Evolutionary conservation across 2,329 filamentous ascomycete species (phyloP), one percentile per base, ranked within the genome.

Genomic region (Dactylellina leptospora): DNA sequence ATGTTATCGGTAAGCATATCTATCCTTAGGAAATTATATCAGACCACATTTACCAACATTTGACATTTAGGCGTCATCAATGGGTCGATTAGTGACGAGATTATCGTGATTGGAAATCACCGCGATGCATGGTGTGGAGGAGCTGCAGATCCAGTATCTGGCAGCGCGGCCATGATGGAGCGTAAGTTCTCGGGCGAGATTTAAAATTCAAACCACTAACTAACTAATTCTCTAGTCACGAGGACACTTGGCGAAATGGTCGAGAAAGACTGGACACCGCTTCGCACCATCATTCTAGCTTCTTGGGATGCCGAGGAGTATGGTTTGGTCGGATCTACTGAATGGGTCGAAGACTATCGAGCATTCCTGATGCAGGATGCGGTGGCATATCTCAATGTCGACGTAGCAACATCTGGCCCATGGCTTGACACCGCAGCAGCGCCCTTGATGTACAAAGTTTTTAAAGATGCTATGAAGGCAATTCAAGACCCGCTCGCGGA

Each of bases 261-360:
- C 18, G 80, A 84, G n/a, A 85, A 87, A 62, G 93, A 93, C 60
- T 99, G 95, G 95, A 86, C 90, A 25, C 95, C 95, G 0, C 83
- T 96, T 13, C 89, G 95, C 13, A 96, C 92, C 2, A 96, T 99
- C 74, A 90, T 96, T 79, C 97, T 99, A 79, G 92, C 93, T 77
- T 96, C 91, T 27, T 99, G 95, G 95, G 95, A 99, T 79, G 95
- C 86, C 2, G 89, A 89, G 76, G 92, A 93, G 79, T 97, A 96
- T 82, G 97, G 97, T 80, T 82, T 96, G 47, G 90, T 96, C 64
- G 95, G 95, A 8, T 96, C 92, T 10, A 97, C 95, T 0, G 95
- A 99, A 79, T 93, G 90, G 77, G 95, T 99, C 42, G 95, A 99
- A 81, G 89, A 90, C 44, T 88, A 93, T 75, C 83, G 92, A 22